These are phyloP conservation scores for Amaranthus hypochondriacus DNA, from an alignment of 148 eudicot genomes.

Conservation along the genomic window DNA sequence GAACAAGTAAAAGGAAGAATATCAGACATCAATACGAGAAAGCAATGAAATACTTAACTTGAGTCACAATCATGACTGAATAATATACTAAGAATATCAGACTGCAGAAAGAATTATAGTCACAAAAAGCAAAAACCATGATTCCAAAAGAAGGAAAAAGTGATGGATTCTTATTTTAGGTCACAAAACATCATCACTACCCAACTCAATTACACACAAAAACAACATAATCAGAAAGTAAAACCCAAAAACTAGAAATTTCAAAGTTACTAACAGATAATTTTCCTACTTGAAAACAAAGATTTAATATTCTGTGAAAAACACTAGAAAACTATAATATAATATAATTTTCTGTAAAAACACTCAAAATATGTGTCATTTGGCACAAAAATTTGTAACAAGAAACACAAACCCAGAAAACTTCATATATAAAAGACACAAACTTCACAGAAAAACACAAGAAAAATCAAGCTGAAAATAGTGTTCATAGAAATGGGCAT, in stretches of 20 bases:
- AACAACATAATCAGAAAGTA: not conserved
- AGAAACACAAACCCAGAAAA: conserved; percentile 9
- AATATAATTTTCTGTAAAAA: no score
- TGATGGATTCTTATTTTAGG: conserved; percentile 26
- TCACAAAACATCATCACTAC: conserved; percentile 13
- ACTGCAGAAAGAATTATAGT: conserved; percentile 24
- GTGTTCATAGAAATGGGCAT: conserved; percentile 17
- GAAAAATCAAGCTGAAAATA: not conserved
- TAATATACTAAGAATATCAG: conserved; percentile 22
- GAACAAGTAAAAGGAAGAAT: not conserved
- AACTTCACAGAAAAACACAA: not conserved
- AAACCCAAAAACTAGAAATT: not conserved
- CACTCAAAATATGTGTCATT: no score
- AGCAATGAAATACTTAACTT: conserved; percentile 33
- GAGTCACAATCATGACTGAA: conserved; percentile 17
- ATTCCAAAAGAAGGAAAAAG: conserved; percentile 25
- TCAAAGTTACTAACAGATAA: no score
- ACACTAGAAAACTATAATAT: no score
- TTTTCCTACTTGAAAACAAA: no score
- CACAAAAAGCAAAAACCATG: conserved; percentile 12
- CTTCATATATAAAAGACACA: not conserved
- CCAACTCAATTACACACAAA: conserved; percentile 10
- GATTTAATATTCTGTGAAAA: no score
- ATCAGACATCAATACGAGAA: conserved; percentile 3
- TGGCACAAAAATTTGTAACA: not conserved